Conservation (phyloP, 2,329 filamentous ascomycete genomes). For the Neocatenulostroma microsporum region DNA sequence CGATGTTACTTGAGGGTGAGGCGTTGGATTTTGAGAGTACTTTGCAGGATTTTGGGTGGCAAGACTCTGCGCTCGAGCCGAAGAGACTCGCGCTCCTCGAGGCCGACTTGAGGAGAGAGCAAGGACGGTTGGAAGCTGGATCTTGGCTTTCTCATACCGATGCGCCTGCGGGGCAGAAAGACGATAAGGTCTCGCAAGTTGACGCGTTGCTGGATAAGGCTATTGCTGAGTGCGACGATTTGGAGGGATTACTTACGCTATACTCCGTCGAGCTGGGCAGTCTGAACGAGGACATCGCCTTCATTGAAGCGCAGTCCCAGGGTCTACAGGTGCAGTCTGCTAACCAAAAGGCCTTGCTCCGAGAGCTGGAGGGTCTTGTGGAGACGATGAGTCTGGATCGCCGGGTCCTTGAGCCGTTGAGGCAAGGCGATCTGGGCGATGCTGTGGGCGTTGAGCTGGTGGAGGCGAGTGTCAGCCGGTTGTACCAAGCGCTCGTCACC, state of each 20-base stretch:
- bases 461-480: conserved; percentile 65
- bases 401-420: conserved; percentile 65
- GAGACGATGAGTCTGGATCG: conserved; percentile 83
- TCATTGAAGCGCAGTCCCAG: conserved; percentile 95
- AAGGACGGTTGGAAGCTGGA: conserved; percentile 83
- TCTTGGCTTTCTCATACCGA: conserved; percentile 79
- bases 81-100: conserved; percentile 74
- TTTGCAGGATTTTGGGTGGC: conserved; percentile 83
- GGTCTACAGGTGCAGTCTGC: conserved; percentile 94
- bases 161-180: conserved; percentile 53
- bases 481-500: conserved; percentile 89
- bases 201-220: conserved; percentile 78
- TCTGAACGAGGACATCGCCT: conserved; percentile 88
- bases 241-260: conserved; percentile 86
- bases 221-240: conserved; percentile 91
- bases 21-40: conserved; percentile 74
- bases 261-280: conserved; percentile 94
- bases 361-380: conserved; percentile 80
- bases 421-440: conserved; percentile 64
- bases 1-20: conserved; percentile 64
- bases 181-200: conserved; percentile 80
- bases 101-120: conserved; percentile 73
- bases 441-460: conserved; percentile 63
- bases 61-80: conserved; percentile 65
- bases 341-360: conserved; percentile 89